phyloP scores from a whole-genome alignment of 176 grass and related monocot genomes.

The Miscanthus lutarioriparius region DNA sequence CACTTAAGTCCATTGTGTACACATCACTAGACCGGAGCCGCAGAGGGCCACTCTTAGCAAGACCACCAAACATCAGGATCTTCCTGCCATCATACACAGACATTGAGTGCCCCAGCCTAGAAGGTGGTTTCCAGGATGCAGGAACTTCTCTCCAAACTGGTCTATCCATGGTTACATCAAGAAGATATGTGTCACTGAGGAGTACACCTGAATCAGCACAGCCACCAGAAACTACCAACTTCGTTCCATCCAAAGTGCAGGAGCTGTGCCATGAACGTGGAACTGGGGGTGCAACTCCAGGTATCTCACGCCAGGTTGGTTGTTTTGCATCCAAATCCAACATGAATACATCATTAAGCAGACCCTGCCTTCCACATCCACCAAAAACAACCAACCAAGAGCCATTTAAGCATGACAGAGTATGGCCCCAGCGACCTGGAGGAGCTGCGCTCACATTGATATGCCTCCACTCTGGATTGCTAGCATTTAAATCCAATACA shows the following conservation, averaged over 20 bases:
- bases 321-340: slow-evolving; percentile 90
- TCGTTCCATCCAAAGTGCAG: slow-evolving; percentile 80
- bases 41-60: slow-evolving; percentile 87
- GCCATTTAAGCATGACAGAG: slow-evolving; percentile 84
- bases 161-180: slow-evolving; percentile 87
- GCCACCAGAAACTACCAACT: slow-evolving; percentile 92
- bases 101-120: slow-evolving; percentile 78
- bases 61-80: slow-evolving; percentile 90
- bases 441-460: slow-evolving; percentile 77
- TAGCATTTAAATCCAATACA: slow-evolving; percentile 91
- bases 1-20: slow-evolving; percentile 93
- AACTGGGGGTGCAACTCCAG: slow-evolving; percentile 78
- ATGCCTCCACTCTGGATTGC: slow-evolving; percentile 90
- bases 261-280: slow-evolving; percentile 94
- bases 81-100: slow-evolving; percentile 69
- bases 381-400: slow-evolving; percentile 91
- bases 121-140: slow-evolving; percentile 83
- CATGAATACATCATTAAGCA: slow-evolving; percentile 94
- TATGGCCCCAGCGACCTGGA: slow-evolving; percentile 88
- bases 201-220: slow-evolving; percentile 93
- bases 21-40: slow-evolving; percentile 81
- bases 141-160: slow-evolving; percentile 92
- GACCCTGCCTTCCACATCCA: slow-evolving; percentile 77
- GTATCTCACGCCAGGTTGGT: slow-evolving; percentile 86
- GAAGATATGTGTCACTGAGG: slow-evolving; percentile 85